Evolutionary conservation across 202 grass and related monocot species (phyloP), one percentile per base, ranked within the genome.

Genomic region (Panicum hallii): DNA sequence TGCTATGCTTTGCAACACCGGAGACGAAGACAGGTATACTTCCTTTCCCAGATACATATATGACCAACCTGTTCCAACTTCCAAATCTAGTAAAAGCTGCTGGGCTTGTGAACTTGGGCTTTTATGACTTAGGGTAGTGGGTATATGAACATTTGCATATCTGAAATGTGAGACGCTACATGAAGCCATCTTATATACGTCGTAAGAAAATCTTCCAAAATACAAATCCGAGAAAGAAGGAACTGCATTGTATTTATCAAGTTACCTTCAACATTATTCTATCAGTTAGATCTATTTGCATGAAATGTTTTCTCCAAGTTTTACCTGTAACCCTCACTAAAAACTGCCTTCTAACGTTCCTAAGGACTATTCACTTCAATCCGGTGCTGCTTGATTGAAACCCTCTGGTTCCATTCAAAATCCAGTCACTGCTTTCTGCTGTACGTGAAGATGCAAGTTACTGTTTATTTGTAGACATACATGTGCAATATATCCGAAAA

Each of bases 1-100:
- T 99, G 97, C 77, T 99, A 94, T 43, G 70, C 91, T 76, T 88
- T 94, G 43, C 90, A 94, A 77, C 92, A 84, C 82, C 79, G 88
- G 46, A 80, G 97, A 74, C 86, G 93, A 80, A 91, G 90, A 86
- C 93, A 92, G 93, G 97, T 99, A 90, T 55, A 56, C 45, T 63
- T 89, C 10, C 67, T 79, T 68, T 23, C 53, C 36, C 45, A 44
- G 22, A 74, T 67, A 30, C 34, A 41, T 9, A 11, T 56, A 30
- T 38, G 63, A 28, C 11, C 15, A 70, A 10, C 9, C 34, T 81
- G 5, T 34, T 19, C n/a, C 22, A 61, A 74, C 3, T 34, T 19
- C n/a, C 22, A 50, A 74, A 82, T 87, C 14, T 15, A 50, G 30
- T 52, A 67, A 82, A 81, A 69, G 13, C 52, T 76, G 15, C 10